Conservation (phyloP, 2,329 filamentous ascomycete genomes). For the Huntiella savannae region DNA sequence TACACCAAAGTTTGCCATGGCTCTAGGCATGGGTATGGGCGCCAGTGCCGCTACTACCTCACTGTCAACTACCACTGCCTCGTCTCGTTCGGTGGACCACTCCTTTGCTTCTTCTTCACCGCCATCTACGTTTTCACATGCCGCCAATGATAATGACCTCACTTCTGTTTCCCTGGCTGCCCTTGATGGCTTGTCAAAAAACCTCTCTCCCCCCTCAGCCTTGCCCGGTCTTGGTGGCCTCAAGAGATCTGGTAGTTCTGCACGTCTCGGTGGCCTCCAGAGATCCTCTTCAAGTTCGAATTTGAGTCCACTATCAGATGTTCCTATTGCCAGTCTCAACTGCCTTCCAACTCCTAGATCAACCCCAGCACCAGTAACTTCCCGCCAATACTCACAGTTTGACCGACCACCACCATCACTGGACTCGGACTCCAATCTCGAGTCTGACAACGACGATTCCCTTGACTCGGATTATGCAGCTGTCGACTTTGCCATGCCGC, state of each 20-base stretch:
- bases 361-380: neutral
- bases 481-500: constrained; percentile 28
- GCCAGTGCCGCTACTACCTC: neutral
- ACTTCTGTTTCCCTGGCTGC: constrained; percentile 22
- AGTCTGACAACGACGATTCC: constrained; percentile 33
- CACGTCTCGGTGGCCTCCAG: constrained; percentile 3
- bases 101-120: too few relatives aligned
- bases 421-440: constrained; percentile 32
- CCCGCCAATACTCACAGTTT: neutral
- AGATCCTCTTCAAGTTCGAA: constrained; percentile 5
- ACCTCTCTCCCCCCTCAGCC: constrained; percentile 14
- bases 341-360: neutral
- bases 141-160: too few relatives aligned
- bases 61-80: neutral
- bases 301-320: neutral
- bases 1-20: constrained; percentile 33
- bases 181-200: neutral
- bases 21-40: neutral
- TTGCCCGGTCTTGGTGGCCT: constrained; percentile 4
- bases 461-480: constrained; percentile 20
- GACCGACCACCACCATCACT: constrained; percentile 3
- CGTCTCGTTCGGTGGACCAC: neutral
- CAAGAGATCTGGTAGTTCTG: constrained; percentile 7
- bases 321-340: neutral
- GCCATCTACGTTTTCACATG: too few relatives aligned